phyloP scores from a whole-genome alignment of 306 rosid species.

The Glycine soja region DNA sequence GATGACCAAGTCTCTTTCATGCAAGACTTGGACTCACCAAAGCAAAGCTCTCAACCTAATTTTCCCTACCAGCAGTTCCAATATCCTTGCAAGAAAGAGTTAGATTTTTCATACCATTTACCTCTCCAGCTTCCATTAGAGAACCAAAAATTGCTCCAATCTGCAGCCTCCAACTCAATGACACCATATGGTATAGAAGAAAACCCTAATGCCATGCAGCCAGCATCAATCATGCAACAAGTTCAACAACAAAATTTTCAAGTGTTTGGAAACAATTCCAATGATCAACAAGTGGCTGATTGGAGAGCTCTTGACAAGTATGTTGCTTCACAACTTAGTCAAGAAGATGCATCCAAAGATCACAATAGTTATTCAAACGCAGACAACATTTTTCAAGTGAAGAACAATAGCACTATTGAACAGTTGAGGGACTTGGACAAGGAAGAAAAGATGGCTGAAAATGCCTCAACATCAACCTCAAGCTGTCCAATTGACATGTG shows the following conservation, averaged over 20 bases:
- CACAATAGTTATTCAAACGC: background rate
- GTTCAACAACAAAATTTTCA: background rate
- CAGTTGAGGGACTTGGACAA: constrained; percentile 50
- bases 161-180: constrained; percentile 35
- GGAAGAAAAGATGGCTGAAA: constrained; percentile 45
- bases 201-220: background rate
- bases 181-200: background rate
- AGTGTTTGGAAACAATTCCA: constrained; percentile 40
- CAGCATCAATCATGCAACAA: constrained; percentile 26
- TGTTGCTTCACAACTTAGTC: constrained; percentile 96
- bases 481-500: constrained; percentile 69
- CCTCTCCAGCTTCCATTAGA: constrained; percentile 32
- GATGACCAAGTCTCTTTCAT: constrained; percentile 85
- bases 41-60: constrained; percentile 60
- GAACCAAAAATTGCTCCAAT: constrained; percentile 35
- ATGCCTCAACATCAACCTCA: constrained; percentile 60
- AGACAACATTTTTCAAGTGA: constrained; percentile 50
- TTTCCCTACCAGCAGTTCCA: constrained; percentile 26
- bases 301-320: constrained; percentile 94
- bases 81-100: constrained; percentile 76
- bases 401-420: constrained; percentile 24
- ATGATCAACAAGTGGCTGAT: constrained; percentile 66
- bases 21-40: constrained; percentile 80
- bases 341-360: constrained; percentile 49
- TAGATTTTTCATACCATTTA: constrained; percentile 50